These are phyloP conservation scores for Pholiota conissans DNA, from an alignment of 768 basidiomycete genomes.

Conservation along the genomic window DNA sequence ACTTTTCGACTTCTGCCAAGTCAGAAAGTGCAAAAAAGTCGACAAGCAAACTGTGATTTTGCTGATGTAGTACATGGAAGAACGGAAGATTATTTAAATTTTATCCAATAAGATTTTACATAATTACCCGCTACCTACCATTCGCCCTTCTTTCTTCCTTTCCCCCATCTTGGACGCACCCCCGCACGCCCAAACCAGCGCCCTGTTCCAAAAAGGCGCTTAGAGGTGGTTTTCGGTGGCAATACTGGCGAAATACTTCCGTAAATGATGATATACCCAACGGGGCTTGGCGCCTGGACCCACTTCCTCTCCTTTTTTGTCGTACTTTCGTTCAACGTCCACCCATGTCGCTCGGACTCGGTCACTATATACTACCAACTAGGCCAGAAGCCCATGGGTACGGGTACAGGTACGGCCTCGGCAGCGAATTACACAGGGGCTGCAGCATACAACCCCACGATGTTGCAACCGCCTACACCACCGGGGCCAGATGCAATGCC, in stretches of 20 bases:
- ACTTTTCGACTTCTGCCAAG: not conserved
- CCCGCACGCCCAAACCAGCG: no score
- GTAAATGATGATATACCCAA: not conserved
- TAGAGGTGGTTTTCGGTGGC: not conserved
- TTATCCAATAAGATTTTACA: not conserved
- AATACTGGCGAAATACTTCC: not conserved
- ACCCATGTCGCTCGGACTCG: slow-evolving; percentile 14
- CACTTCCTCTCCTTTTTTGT: not conserved
- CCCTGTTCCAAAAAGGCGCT: no score
- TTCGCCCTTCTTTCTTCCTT: not conserved
- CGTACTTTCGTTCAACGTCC: slow-evolving; percentile 4
- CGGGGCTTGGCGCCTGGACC: not conserved
- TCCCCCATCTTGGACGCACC: no score
- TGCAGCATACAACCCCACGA: slow-evolving; percentile 54
- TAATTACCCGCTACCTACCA: not conserved
- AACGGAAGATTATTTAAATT: no score
- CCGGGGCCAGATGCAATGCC: slow-evolving; percentile 43
- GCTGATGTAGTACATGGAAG: no score
- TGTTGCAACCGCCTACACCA: slow-evolving; percentile 49
- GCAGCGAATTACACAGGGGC: slow-evolving; percentile 46
- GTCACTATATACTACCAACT: slow-evolving; percentile 38
- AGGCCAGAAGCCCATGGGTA: slow-evolving; percentile 26
- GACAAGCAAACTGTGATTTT: not conserved
- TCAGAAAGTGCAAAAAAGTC: not conserved
- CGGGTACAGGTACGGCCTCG: slow-evolving; percentile 29